Evolutionary conservation across 2,329 filamentous ascomycete species (phyloP), one percentile per base, ranked within the genome.

Genomic region (Cytospora chrysosperma): DNA sequence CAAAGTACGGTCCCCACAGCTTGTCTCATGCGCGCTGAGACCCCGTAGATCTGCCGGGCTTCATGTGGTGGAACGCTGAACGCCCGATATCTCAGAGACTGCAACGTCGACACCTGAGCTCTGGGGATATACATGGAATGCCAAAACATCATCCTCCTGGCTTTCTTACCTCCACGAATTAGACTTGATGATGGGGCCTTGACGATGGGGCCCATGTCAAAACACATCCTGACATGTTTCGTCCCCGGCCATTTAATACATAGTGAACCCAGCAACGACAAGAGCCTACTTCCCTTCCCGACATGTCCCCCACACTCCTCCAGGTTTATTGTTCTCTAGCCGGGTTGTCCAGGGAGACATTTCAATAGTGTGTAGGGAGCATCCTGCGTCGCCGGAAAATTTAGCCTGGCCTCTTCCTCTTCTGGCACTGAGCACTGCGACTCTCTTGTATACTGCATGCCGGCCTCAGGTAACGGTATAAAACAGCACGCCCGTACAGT

Each of bases 31-130:
- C 59, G 50, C 60, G 56, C 43, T 51, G 60, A 49, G 43, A 27
- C 55, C 28, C 40, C 49, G 54, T 52, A 58, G 54, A 64, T 64
- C 64, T 61, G 60, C 50, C 64, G 64, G 32, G 47, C 57, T 64
- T 56, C 61, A 65, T 63, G 64, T 61, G 57, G 64, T 65, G 64
- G 64, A 65, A 65, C 64, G 56, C 54, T 64, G 52, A 43, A 30
- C 47, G 55, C 26, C 55, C 43, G 59, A 51, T 34, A 28, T n/a
- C 43, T 49, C 19, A 30, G 8, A 34, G n/a, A 30, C 40, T 58
- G 43, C 43, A 58, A 34, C 24, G 49, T 58, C 56, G 28, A 24
- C 43, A 24, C 37, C 52, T 32, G 54, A n/a, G 40, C 17, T 53
- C 17, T n/a, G n/a, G n/a, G 37, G 28, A 9, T 26, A 34, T 27